phyloP scores from a whole-genome alignment of 164 flowering plant genomes.

The Stephania cephalantha region DNA sequence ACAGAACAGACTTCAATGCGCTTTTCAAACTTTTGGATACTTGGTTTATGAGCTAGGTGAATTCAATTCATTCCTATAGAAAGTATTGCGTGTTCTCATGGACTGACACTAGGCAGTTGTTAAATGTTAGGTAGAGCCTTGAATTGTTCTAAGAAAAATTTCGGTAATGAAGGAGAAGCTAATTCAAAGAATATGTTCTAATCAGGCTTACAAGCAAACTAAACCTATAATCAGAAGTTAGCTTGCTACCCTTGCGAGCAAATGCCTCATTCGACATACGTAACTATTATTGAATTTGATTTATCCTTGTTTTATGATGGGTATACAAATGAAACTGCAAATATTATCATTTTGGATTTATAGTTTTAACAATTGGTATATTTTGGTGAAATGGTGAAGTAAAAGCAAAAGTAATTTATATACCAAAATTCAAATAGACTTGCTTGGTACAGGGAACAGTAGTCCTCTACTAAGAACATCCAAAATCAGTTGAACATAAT shows the following conservation, averaged over 20 bases:
- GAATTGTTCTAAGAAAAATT: neutral
- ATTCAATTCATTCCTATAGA: constrained; percentile 4
- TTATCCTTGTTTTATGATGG: neutral
- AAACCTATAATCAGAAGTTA: neutral
- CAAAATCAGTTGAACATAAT: neutral
- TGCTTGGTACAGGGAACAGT: neutral
- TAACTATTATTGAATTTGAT: neutral
- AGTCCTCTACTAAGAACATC: neutral
- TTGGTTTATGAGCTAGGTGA: neutral
- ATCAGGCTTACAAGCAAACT: neutral
- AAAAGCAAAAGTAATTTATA: no score
- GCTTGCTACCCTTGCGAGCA: neutral
- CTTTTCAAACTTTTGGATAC: neutral
- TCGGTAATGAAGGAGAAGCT: neutral
- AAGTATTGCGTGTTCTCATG: neutral
- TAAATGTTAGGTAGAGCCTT: neutral
- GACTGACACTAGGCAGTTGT: neutral
- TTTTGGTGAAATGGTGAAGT: no score
- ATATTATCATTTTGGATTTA: no score
- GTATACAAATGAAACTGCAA: neutral
- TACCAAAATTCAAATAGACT: no score
- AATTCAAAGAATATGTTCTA: neutral
- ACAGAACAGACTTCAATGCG: neutral
- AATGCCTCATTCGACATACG: neutral
- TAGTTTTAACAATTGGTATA: no score